Evolutionary conservation across 306 rosid genomes (phyloP).

Genomic region (Vigna nakashimae): DNA sequence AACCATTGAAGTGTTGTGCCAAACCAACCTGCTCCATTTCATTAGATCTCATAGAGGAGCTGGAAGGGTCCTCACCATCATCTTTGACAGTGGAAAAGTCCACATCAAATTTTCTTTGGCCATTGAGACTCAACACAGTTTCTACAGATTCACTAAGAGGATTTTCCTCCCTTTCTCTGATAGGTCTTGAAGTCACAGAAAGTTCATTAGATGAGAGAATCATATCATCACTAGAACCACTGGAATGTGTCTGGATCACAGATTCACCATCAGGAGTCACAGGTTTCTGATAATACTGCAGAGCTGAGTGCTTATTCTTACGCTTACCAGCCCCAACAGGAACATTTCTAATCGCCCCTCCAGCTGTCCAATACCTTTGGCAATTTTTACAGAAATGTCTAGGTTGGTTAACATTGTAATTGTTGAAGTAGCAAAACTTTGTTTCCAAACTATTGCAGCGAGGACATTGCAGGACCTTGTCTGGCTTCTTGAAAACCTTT

Average conservation of each 20-base stretch:
- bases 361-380: conserved; percentile 81
- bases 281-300: conserved; percentile 39
- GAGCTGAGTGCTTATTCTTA: conserved; percentile 52
- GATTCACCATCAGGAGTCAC: conserved; percentile 40
- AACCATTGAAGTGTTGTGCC: conserved; percentile 33
- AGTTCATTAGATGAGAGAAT: conserved; percentile 14
- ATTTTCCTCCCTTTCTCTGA: conserved; percentile 45
- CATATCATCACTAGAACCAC: conserved; percentile 6
- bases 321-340: conserved; percentile 76
- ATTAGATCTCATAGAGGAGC: conserved; percentile 44
- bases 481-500: conserved; percentile 59
- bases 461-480: conserved; percentile 69
- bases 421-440: conserved; percentile 75
- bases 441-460: conserved; percentile 70
- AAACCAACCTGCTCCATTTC: conserved; percentile 43
- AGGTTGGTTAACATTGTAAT: conserved; percentile 72
- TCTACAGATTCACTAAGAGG: conserved; percentile 58
- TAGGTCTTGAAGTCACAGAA: conserved; percentile 40
- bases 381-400: conserved; percentile 72
- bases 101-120: conserved; percentile 42
- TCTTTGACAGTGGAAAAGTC: conserved; percentile 43
- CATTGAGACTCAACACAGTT: conserved; percentile 51
- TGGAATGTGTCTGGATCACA: conserved; percentile 38
- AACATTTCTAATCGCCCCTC: conserved; percentile 69
- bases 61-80: conserved; percentile 46